Conservation (phyloP, 2,329 filamentous ascomycete genomes). For the Fusarium circinatum region DNA sequence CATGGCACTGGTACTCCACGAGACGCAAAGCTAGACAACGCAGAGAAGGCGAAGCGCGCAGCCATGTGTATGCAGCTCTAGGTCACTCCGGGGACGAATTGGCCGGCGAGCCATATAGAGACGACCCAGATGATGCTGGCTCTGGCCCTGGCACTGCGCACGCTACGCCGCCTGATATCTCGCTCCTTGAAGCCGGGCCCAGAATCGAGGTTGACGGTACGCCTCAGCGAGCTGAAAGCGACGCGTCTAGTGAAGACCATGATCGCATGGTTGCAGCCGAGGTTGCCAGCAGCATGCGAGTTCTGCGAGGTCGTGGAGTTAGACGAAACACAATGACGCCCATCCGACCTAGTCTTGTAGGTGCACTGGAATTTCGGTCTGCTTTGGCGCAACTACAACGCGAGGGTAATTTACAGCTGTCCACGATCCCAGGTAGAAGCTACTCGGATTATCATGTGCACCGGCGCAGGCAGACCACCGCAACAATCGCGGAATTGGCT, state of each 20-base stretch:
- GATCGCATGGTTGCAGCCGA: slow-evolving; percentile 79
- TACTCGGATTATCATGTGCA: slow-evolving; percentile 50
- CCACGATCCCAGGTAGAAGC: slow-evolving; percentile 74
- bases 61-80: slow-evolving; percentile 73
- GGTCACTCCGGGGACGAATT: slow-evolving; percentile 64
- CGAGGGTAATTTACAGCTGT: slow-evolving; percentile 78
- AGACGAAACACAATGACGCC: slow-evolving; percentile 81
- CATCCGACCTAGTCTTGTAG: slow-evolving; percentile 92
- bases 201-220: slow-evolving; percentile 59
- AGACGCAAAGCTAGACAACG: slow-evolving; percentile 68
- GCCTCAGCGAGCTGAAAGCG: slow-evolving; percentile 55
- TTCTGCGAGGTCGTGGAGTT: slow-evolving; percentile 73
- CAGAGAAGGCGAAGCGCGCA: slow-evolving; percentile 76
- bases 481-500: slow-evolving; percentile 34
- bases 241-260: slow-evolving; percentile 63
- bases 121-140: slow-evolving; percentile 58
- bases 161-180: slow-evolving; percentile 50
- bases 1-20: slow-evolving; percentile 88
- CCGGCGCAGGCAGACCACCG: slow-evolving; percentile 44
- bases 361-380: slow-evolving; percentile 92
- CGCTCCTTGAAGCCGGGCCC: slow-evolving; percentile 56
- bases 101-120: slow-evolving; percentile 69
- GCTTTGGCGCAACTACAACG: slow-evolving; percentile 88
- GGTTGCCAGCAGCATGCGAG: slow-evolving; percentile 91
- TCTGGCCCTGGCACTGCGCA: slow-evolving; percentile 29